phyloP scores from a whole-genome alignment of 495 filamentous ascomycete species.

The Penicillium ucsense region DNA sequence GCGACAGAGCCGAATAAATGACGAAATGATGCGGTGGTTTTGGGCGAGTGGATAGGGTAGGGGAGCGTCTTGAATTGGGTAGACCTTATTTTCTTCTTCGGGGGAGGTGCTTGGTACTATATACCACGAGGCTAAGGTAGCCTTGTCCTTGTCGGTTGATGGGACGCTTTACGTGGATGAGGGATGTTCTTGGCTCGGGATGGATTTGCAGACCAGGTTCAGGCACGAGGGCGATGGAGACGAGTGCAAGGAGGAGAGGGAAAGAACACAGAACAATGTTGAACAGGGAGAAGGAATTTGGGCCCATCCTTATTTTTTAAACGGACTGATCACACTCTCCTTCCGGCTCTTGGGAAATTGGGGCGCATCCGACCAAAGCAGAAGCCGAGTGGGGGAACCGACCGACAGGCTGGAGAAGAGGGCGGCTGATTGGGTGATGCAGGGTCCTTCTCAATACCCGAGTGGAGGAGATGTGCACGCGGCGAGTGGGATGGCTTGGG shows the following conservation, averaged over 20 bases:
- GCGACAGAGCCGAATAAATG: conserved; percentile 8
- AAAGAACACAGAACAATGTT: too few relatives aligned
- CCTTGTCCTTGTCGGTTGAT: too few relatives aligned
- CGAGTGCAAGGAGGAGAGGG: too few relatives aligned
- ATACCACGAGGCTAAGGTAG: too few relatives aligned
- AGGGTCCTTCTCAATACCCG: conserved; percentile 10
- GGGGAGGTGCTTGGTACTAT: too few relatives aligned
- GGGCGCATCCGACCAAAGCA: conserved; percentile 12
- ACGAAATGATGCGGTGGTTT: conserved; percentile 13
- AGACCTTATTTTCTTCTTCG: too few relatives aligned
- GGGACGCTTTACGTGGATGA: not conserved
- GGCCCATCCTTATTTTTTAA: too few relatives aligned
- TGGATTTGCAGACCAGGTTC: not conserved
- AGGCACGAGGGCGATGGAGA: not conserved
- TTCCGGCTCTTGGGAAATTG: too few relatives aligned
- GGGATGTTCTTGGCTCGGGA: not conserved
- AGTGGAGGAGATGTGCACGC: conserved; percentile 5
- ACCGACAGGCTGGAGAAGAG: not conserved
- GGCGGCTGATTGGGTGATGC: conserved; percentile 5
- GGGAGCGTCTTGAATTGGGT: not conserved
- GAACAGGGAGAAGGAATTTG: too few relatives aligned
- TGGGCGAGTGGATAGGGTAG: not conserved
- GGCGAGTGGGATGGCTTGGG: conserved; percentile 8
- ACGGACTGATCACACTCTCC: too few relatives aligned
- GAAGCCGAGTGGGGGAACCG: conserved; percentile 20